A percentile compares a stretch with the other conserved stretches of the same genome.
Conservation (phyloP, 768 basidiomycete species). For the Lentinula boryana region DNA sequence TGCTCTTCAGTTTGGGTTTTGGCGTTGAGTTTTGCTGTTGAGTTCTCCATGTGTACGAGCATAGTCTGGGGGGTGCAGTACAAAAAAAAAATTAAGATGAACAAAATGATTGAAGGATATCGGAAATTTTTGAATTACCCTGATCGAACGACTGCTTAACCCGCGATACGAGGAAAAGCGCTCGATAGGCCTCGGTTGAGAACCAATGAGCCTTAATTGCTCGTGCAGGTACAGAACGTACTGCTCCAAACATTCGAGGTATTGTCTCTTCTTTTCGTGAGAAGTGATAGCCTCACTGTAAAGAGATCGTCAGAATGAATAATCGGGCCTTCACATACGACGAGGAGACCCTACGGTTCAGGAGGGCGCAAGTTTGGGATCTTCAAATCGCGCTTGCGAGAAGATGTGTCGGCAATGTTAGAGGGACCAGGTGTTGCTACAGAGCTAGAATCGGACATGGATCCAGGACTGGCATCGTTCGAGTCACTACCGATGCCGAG, state of each 20-base stretch:
- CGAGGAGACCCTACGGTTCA: conserved; percentile 45
- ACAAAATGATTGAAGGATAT: not conserved
- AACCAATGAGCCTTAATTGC: conserved; percentile 46
- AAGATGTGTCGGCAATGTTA: not conserved
- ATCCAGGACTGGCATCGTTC: conserved; percentile 5
- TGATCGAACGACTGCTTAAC: conserved; percentile 56
- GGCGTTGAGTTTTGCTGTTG: conserved; percentile 42
- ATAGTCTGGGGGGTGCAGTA: conserved; percentile 41
- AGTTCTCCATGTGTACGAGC: conserved; percentile 65
- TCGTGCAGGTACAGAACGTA: conserved; percentile 65
- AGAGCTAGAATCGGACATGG: not conserved
- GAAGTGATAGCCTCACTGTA: conserved; percentile 67
- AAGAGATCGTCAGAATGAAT: not conserved
- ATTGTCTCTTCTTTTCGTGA: conserved; percentile 72
- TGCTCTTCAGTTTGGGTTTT: conserved; percentile 50
- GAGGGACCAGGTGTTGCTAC: not conserved
- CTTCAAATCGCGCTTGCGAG: conserved; percentile 49
- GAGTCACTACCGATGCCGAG: conserved; percentile 15
- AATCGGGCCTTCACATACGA: not conserved
- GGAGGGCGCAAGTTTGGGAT: conserved; percentile 52
- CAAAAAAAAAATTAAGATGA: not conserved
- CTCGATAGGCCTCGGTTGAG: conserved; percentile 39
- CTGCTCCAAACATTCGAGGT: conserved; percentile 67
- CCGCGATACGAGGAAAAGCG: conserved; percentile 48
- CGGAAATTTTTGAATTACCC: conserved; percentile 29